Conservation (phyloP, 768 basidiomycete species). For the Rhizopogon sp. region DNA sequence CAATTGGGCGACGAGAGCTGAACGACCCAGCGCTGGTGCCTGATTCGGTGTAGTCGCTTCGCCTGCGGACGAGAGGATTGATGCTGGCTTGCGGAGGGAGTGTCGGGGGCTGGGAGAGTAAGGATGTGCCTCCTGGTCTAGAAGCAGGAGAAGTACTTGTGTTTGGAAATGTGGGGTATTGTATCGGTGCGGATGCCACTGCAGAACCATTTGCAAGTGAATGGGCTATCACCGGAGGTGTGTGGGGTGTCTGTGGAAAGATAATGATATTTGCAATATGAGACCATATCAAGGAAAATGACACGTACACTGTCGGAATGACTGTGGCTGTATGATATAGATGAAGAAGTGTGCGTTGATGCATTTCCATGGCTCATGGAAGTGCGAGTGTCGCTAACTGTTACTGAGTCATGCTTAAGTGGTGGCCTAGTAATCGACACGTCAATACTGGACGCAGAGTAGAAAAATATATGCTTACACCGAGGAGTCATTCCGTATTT, state of each 20-base stretch:
- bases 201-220: constrained; percentile 33
- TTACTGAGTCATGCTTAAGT: constrained; percentile 12
- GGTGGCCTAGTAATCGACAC: constrained; percentile 9
- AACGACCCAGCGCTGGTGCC: constrained; percentile 33
- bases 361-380: constrained; percentile 34
- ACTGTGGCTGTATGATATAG: constrained; percentile 42
- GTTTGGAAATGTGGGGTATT: constrained; percentile 47
- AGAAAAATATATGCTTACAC: constrained; percentile 13
- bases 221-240: constrained; percentile 28
- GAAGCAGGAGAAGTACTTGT: constrained; percentile 33
- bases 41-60: constrained; percentile 75
- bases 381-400: constrained; percentile 9
- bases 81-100: constrained; percentile 85
- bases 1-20: constrained; percentile 50
- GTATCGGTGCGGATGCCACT: constrained; percentile 36
- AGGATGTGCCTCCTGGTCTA: constrained; percentile 22
- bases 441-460: constrained; percentile 1
- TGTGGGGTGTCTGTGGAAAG: constrained; percentile 28
- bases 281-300: not conserved
- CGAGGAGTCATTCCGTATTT: constrained; percentile 9
- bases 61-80: constrained; percentile 69
- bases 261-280: constrained; percentile 6
- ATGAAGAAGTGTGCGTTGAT: constrained; percentile 33
- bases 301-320: constrained; percentile 46
- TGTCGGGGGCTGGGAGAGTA: constrained; percentile 39